Evolutionary conservation across 2,329 filamentous ascomycete species (phyloP).

Genomic region (Colletotrichum tamarilloi): DNA sequence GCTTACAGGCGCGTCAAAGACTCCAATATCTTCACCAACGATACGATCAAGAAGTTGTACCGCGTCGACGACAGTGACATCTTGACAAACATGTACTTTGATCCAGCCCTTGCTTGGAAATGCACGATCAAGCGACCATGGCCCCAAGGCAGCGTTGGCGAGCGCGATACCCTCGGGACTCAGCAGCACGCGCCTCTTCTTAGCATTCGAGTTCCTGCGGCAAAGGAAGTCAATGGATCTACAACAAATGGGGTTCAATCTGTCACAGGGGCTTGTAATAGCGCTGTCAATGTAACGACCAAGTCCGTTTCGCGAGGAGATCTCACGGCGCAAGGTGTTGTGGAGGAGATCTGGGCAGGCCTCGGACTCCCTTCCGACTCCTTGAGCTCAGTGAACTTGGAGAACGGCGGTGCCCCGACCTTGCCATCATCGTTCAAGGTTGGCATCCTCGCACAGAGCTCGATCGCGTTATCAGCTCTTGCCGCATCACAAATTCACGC

Average conservation of each 20-base stretch:
- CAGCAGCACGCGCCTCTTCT: slow-evolving; percentile 52
- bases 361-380: slow-evolving; percentile 5
- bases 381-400: not conserved
- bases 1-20: slow-evolving; percentile 50
- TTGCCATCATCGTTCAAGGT: slow-evolving; percentile 65
- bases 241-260: not conserved
- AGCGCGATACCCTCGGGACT: slow-evolving; percentile 50
- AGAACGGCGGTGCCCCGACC: not conserved
- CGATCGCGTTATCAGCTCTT: slow-evolving; percentile 62
- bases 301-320: not conserved
- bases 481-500: slow-evolving; percentile 59
- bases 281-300: not conserved
- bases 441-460: slow-evolving; percentile 61
- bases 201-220: slow-evolving; percentile 39
- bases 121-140: slow-evolving; percentile 51
- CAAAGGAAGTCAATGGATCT: not conserved
- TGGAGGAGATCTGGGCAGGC: slow-evolving; percentile 20
- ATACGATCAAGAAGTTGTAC: slow-evolving; percentile 48
- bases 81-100: slow-evolving; percentile 53
- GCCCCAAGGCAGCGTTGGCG: slow-evolving; percentile 48
- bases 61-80: slow-evolving; percentile 43
- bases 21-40: slow-evolving; percentile 47
- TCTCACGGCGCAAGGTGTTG: slow-evolving; percentile 9
- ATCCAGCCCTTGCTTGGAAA: slow-evolving; percentile 59
- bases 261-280: too few species aligned